Base-by-base conservation (phyloP, 208 protist genomes). In the Phytomonas serpens region DNA sequence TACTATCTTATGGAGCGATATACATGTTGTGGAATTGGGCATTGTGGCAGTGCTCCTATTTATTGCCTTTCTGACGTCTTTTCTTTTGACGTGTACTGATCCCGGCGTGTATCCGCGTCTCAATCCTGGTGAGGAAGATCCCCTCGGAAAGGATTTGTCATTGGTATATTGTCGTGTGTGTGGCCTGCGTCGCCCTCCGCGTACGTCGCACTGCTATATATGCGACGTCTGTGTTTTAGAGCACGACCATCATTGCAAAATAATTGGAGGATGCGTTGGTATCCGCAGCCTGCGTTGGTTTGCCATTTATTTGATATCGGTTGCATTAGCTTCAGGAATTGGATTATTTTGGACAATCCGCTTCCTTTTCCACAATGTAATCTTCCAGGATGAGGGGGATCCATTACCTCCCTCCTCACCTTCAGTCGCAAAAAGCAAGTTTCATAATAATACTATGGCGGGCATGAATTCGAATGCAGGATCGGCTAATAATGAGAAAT, bases 41-140 rank as follows among this genome's bases (percentile, higher is more conserved):
- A 67, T 85, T 61, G 75, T 82, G 32, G 38, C 72, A 4, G 57
- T 61, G 5, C 68, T 95, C 30, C 70, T 91, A 19, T 37, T 76
- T 36, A 71, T 71, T 3, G 86, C 81, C 4, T 87, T 88, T 68
- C 37, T 71, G 30, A 75, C 75, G 11, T 85, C 83, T 19, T 85
- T 87, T 34, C 65, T 88, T 37, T 79, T 90, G 19, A 80, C 72
- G 61, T 79, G 71, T 31, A 87, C 80, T 2, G 90, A 95, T 67
- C 90, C 90, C 19, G 90, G 90, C 19, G 83, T 95, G 30, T 93
- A 93, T 66, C 90, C 90, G 14, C 82, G 90, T 29, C 81, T 92
- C 37, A 73, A 80, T 11, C 70, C 62, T 29, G 82, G 77, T 38
- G 90, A 93, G 51, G 61, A 64, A 10, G 90, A 95, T 68, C 86